A percentile compares a stretch with the other conserved stretches of the same genome.
Evolutionary conservation across 2,329 filamentous ascomycete genomes (phyloP).

Genomic region (Xylariomycetidae sp.): DNA sequence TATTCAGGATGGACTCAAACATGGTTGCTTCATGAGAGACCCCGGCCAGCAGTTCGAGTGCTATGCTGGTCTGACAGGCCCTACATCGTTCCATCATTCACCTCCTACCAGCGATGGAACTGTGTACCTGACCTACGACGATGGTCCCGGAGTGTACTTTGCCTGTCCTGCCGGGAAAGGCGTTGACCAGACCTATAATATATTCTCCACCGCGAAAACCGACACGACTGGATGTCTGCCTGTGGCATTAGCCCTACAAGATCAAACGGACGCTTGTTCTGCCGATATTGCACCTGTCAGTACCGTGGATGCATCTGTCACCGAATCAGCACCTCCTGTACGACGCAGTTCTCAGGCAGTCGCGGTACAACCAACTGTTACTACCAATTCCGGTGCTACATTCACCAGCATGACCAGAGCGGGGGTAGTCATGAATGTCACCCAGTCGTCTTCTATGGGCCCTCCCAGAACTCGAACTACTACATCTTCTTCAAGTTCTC

Average conservation of each 20-base stretch:
- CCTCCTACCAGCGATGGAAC: constrained; percentile 9
- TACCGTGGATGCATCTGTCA: constrained; percentile 9
- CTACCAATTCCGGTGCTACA: constrained; percentile 1
- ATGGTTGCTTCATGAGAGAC: constrained; percentile 24
- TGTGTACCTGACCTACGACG: constrained; percentile 20
- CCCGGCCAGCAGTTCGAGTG: constrained; percentile 23
- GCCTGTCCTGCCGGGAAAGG: constrained; percentile 19
- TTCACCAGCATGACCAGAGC: neutral
- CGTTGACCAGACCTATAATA: constrained; percentile 15
- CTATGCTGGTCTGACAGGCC: constrained; percentile 17
- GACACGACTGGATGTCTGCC: constrained; percentile 16
- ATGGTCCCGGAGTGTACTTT: constrained; percentile 16
- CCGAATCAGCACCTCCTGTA: constrained; percentile 9
- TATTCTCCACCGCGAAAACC: constrained; percentile 18
- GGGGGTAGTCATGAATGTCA: neutral
- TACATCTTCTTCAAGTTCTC: neutral
- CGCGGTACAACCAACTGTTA: constrained; percentile 2
- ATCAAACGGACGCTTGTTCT: constrained; percentile 13
- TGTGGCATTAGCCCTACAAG: constrained; percentile 17
- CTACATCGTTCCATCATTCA: constrained; percentile 19
- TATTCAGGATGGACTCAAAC: constrained; percentile 18
- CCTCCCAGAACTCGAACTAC: neutral
- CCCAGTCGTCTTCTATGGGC: neutral
- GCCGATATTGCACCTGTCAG: constrained; percentile 3
- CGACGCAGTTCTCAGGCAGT: neutral